Evolutionary conservation across 1,139 yeast species (phyloP), one percentile per base, ranked within the genome.

Genomic region (Lodderomyces jiufengensis): DNA sequence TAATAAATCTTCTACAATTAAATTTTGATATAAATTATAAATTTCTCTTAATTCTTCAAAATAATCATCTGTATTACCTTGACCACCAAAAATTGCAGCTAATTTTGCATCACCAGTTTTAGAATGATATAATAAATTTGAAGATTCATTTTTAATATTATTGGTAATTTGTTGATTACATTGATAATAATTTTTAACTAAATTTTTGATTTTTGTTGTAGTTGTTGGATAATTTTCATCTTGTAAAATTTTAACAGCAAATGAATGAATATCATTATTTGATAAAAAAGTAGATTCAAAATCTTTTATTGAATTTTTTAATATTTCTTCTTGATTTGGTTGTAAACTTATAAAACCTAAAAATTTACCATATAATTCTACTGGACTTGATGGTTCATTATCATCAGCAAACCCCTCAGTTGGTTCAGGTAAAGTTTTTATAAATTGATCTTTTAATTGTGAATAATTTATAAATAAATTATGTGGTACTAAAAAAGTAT

Each of bases 51-150:
- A 78, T 70, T 94, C 99, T 57, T 90, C 97, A 55, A 92, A 92
- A 70, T 88, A 92, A 59, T 92, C 97, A 57, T 94, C 97, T 35
- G 95, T 82, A 67, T 87, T 90, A 66, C 99, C 99, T 71, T 92
- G 99, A 54, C 99, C 99, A 60, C 99, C 98, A 54, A 92, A 92
- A 47, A 92, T 80, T 44, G 97, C 95, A 43, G 76, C 79, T 41
- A 88, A 63, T 44, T 73, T 66, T 37, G 94, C 88, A 29, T 65
- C 54, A 31, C 49, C 41, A 25, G 69, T 64, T 24, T 52, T 39
- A 20, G 75, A 60, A 37, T 70, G 68, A 40, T 56, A 56, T 53
- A 74, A 67, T 46, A 78, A 64, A 38, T 78, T 85, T 23, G 92
- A 59, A n/a, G n/a, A 41, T 57, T 49, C 46, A 52, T 51, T 80